A percentile compares a stretch with the other conserved stretches of the same genome.
Conservation (phyloP, 2,329 filamentous ascomycete genomes). For the Geosmithia flava region DNA sequence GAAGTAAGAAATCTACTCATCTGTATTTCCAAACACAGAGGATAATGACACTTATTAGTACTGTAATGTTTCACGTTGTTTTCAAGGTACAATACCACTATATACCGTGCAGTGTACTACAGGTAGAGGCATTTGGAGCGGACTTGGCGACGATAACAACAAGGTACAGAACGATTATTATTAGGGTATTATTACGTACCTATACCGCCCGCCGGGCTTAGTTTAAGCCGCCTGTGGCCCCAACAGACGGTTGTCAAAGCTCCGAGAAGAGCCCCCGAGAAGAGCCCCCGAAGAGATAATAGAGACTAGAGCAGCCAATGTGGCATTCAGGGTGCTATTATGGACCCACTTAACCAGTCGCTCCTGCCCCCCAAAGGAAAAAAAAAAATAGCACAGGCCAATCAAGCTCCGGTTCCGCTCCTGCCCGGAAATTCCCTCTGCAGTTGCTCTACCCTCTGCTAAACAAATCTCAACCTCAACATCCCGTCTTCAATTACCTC, state of each 20-base stretch:
- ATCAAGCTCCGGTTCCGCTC: not conserved
- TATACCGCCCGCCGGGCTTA: not conserved
- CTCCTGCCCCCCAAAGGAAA: not conserved
- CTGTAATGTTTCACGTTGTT: no score
- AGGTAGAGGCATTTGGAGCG: not conserved
- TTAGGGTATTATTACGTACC: not conserved
- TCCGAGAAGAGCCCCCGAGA: not conserved
- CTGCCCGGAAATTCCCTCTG: constrained; percentile 2
- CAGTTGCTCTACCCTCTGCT: not conserved
- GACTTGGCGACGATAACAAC: no score
- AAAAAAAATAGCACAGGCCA: constrained; percentile 1
- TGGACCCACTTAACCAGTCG: not conserved
- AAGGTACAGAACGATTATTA: not conserved
- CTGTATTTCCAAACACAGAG: no score
- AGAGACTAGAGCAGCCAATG: not conserved
- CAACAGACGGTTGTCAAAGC: not conserved
- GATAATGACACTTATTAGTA: no score
- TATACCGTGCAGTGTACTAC: no score
- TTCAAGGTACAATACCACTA: no score
- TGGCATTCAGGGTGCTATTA: not conserved
- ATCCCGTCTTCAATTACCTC: not conserved
- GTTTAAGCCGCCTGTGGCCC: not conserved
- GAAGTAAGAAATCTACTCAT: no score
- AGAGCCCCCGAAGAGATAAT: no score
- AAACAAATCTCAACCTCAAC: not conserved